Conservation (phyloP, 2,329 filamentous ascomycete species). For the Aureobasidium sp. region DNA sequence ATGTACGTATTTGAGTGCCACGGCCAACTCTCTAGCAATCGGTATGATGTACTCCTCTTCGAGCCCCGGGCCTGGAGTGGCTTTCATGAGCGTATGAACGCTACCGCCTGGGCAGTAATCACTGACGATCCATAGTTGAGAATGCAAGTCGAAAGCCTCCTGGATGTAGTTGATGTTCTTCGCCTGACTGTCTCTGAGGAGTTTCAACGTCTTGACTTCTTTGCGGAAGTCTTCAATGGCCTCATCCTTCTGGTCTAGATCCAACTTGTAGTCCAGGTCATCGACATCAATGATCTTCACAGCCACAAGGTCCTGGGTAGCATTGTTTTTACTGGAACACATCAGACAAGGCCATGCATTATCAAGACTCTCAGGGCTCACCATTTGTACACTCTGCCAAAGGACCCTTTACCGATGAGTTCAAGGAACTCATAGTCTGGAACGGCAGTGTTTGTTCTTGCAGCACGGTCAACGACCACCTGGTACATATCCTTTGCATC, state of each 20-base stretch:
- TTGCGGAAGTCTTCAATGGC: constrained; percentile 50
- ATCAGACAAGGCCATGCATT: neutral
- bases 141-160: constrained; percentile 68
- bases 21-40: constrained; percentile 56
- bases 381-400: constrained; percentile 67
- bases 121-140: constrained; percentile 81
- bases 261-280: constrained; percentile 57
- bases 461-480: constrained; percentile 55
- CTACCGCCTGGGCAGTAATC: constrained; percentile 83
- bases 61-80: constrained; percentile 34
- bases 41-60: constrained; percentile 57
- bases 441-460: constrained; percentile 51
- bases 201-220: constrained; percentile 60
- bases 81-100: constrained; percentile 58
- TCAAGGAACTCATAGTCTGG: constrained; percentile 64
- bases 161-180: constrained; percentile 76
- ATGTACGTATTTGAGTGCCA: constrained; percentile 55
- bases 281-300: constrained; percentile 83
- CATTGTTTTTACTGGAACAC: constrained; percentile 32
- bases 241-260: constrained; percentile 61
- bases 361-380: constrained; percentile 17
- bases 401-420: constrained; percentile 68
- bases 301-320: constrained; percentile 52
- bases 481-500: constrained; percentile 66
- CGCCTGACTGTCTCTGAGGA: constrained; percentile 66